A percentile compares a stretch with the other conserved stretches of the same genome.
Evolutionary conservation across 2,329 filamentous ascomycete species (phyloP).

Genomic region (Akanthomyces muscarius): DNA sequence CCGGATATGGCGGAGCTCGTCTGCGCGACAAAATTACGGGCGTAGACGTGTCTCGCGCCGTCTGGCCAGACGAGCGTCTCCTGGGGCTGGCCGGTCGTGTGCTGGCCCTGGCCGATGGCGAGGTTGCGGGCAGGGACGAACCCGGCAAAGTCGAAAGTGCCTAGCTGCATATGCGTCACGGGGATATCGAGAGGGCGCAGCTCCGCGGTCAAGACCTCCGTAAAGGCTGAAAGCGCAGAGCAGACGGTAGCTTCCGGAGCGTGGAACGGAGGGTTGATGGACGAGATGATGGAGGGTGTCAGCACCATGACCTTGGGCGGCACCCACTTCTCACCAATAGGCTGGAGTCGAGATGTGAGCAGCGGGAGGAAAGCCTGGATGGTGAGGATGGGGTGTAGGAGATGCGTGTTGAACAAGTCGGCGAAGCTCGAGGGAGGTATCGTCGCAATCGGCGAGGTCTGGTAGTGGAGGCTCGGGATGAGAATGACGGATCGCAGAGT

Average conservation of each 20-base stretch:
- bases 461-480: slow-evolving; percentile 76
- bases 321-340: slow-evolving; percentile 45
- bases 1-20: slow-evolving; percentile 53
- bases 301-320: slow-evolving; percentile 70
- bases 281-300: slow-evolving; percentile 76
- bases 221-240: slow-evolving; percentile 81
- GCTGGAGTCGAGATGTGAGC: slow-evolving; percentile 58
- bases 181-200: slow-evolving; percentile 70
- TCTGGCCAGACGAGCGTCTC: slow-evolving; percentile 61
- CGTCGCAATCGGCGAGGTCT: slow-evolving; percentile 78
- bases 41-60: slow-evolving; percentile 56
- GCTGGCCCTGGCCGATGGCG: slow-evolving; percentile 32
- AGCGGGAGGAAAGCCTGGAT: slow-evolving; percentile 86
- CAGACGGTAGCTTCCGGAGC: slow-evolving; percentile 83
- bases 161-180: slow-evolving; percentile 84
- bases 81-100: slow-evolving; percentile 41
- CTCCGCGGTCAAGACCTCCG: slow-evolving; percentile 74
- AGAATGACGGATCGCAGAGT: slow-evolving; percentile 76
- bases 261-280: slow-evolving; percentile 74
- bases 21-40: slow-evolving; percentile 56
- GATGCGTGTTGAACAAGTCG: slow-evolving; percentile 86
- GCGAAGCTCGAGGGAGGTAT: slow-evolving; percentile 80
- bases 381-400: slow-evolving; percentile 83
- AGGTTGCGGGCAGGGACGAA: slow-evolving; percentile 48
- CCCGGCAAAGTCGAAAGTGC: slow-evolving; percentile 79